Percentiles rank a stretch among this genome's conserved stretches.
Evolutionary conservation across 1,139 yeast genomes (phyloP).

Genomic region (Petasospora rhodanensis): DNA sequence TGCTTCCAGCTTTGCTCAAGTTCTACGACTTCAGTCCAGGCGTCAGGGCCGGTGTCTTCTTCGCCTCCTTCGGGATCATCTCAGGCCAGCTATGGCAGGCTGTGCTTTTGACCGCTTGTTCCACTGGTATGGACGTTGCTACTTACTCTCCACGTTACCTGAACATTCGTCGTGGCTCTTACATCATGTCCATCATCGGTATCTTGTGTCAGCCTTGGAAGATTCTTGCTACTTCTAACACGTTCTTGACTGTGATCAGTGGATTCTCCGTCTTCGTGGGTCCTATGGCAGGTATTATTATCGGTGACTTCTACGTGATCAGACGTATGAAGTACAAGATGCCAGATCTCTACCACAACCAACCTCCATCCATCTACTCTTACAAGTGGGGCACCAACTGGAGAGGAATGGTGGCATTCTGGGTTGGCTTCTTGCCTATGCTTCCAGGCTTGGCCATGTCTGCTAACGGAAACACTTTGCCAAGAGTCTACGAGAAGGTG

Average conservation of each 20-base stretch:
- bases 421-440: constrained; percentile 27
- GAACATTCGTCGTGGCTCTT: constrained; percentile 30
- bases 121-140: constrained; percentile 32
- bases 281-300: constrained; percentile 30
- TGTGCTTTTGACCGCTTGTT: constrained; percentile 26
- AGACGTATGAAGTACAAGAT: constrained; percentile 26
- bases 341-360: constrained; percentile 23
- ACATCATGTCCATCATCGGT: constrained; percentile 25
- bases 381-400: constrained; percentile 35
- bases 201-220: constrained; percentile 33
- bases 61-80: constrained; percentile 29
- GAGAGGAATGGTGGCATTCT: constrained; percentile 32
- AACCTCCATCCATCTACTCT: constrained; percentile 30
- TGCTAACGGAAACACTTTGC: constrained; percentile 9
- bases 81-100: constrained; percentile 33
- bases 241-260: constrained; percentile 27
- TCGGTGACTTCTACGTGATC: constrained; percentile 27
- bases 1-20: constrained; percentile 27
- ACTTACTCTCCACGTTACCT: constrained; percentile 32
- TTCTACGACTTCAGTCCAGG: constrained; percentile 25
- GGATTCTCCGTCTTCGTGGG: constrained; percentile 33
- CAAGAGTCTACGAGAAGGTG: constrained; percentile 6
- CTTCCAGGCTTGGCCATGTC: constrained; percentile 28
- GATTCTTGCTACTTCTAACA: constrained; percentile 28
- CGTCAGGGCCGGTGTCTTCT: constrained; percentile 32